phyloP scores from a whole-genome alignment of 306 rosid genomes.

The Vigna unguiculata region DNA sequence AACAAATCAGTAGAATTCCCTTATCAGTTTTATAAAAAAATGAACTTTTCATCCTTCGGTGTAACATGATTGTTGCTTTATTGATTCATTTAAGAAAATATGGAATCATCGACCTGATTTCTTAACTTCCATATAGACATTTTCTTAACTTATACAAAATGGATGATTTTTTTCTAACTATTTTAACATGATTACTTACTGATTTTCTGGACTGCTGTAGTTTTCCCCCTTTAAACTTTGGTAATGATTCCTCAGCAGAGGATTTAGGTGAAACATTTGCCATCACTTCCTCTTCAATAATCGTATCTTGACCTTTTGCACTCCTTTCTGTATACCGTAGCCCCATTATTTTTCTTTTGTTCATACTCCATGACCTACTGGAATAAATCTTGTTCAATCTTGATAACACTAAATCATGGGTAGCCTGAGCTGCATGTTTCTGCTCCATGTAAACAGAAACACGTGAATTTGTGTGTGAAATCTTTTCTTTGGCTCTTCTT shows the following conservation, averaged over 20 bases:
- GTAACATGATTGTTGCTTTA: slow-evolving; percentile 35
- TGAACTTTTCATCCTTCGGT: slow-evolving; percentile 23
- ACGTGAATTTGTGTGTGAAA: slow-evolving; percentile 49
- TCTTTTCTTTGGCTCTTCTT: slow-evolving; percentile 51
- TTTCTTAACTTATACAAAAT: slow-evolving; percentile 42
- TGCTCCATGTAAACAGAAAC: slow-evolving; percentile 47
- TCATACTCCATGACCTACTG: slow-evolving; percentile 29
- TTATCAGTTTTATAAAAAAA: slow-evolving; percentile 40
- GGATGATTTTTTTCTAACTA: slow-evolving; percentile 38
- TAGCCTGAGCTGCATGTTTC: slow-evolving; percentile 54
- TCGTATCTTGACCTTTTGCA: slow-evolving; percentile 23
- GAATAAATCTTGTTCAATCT: slow-evolving; percentile 49
- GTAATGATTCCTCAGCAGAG: slow-evolving; percentile 32
- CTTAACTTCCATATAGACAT: slow-evolving; percentile 40
- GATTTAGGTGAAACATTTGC: slow-evolving; percentile 33
- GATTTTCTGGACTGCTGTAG: slow-evolving; percentile 45
- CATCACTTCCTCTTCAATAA: slow-evolving; percentile 21
- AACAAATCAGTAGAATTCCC: slow-evolving; percentile 27
- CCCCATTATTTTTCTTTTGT: slow-evolving; percentile 38
- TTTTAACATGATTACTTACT: slow-evolving; percentile 19
- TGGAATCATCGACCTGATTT: slow-evolving; percentile 39
- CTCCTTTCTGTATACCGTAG: slow-evolving; percentile 21
- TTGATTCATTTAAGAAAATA: slow-evolving; percentile 17
- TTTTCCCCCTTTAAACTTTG: slow-evolving; percentile 35
- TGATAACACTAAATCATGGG: slow-evolving; percentile 47